Evolutionary conservation across 1,284 basidiomycete species (phyloP).

Genomic region (Mycena sp.): DNA sequence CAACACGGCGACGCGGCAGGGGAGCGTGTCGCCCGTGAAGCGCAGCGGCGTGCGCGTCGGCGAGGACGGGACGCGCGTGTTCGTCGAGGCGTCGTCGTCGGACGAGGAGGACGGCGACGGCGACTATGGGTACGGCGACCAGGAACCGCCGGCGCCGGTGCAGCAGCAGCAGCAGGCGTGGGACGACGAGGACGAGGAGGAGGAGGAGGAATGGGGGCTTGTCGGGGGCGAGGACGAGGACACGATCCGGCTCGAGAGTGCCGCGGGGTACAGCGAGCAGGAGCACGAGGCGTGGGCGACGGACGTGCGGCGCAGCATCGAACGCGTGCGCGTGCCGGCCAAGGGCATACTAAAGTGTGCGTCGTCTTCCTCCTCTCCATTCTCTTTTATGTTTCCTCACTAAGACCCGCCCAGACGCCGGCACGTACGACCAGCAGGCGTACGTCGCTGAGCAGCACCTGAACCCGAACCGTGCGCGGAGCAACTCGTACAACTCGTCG

Average conservation of each 20-base stretch:
- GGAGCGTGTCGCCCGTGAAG: slow-evolving; percentile 47
- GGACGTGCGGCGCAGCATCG: slow-evolving; percentile 73
- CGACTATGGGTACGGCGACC: background rate
- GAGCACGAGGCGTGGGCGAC: slow-evolving; percentile 78
- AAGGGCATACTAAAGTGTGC: slow-evolving; percentile 92
- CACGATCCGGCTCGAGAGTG: slow-evolving; percentile 57
- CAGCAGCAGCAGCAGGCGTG: slow-evolving; percentile 10
- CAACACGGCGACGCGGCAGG: slow-evolving; percentile 72
- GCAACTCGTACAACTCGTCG: slow-evolving; percentile 82
- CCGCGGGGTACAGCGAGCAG: slow-evolving; percentile 61
- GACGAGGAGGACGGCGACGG: too few relatives aligned
- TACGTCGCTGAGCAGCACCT: slow-evolving; percentile 49
- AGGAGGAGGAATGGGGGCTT: slow-evolving; percentile 69
- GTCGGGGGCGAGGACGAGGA: slow-evolving; percentile 34
- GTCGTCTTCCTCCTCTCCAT: slow-evolving; percentile 41
- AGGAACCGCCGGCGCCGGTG: background rate
- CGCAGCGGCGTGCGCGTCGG: slow-evolving; percentile 55
- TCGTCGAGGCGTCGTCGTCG: slow-evolving; percentile 81
- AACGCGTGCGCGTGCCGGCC: slow-evolving; percentile 70
- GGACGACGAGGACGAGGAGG: slow-evolving; percentile 66
- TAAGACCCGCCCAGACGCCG: slow-evolving; percentile 59
- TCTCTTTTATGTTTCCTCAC: slow-evolving; percentile 31
- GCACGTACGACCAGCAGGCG: slow-evolving; percentile 66
- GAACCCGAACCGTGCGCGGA: slow-evolving; percentile 65
- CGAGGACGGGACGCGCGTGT: slow-evolving; percentile 74